These are phyloP conservation scores for Solanum corneliomulleri DNA, from an alignment of 257 asterid genomes.

Conservation along the genomic window DNA sequence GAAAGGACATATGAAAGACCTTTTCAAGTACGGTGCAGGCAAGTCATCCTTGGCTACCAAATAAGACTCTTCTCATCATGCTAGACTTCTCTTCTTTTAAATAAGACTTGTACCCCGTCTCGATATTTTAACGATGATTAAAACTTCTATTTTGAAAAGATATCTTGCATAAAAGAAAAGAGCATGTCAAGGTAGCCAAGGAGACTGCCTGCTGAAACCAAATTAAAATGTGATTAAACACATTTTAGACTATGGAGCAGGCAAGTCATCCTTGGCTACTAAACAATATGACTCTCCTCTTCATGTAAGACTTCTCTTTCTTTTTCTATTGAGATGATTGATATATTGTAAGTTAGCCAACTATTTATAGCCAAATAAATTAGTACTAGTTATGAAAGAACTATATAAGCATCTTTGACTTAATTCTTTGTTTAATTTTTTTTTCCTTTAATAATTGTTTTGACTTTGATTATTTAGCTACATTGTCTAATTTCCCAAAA, in stretches of 20 bases:
- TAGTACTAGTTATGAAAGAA: not conserved
- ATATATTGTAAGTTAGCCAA: not conserved
- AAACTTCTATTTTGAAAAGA: not conserved
- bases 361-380: not conserved
- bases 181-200: not conserved
- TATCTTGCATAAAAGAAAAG: not conserved
- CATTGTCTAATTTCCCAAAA: not conserved
- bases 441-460: not conserved
- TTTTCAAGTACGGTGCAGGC: not conserved
- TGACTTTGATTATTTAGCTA: not conserved
- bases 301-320: not conserved
- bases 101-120: not conserved
- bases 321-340: not conserved
- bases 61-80: not conserved
- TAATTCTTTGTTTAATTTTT: not conserved
- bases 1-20: not conserved
- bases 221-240: not conserved
- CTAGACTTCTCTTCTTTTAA: not conserved
- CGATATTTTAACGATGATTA: too few species aligned
- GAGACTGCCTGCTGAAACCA: not conserved
- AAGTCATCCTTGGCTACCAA: conserved; percentile 1
- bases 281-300: not conserved
- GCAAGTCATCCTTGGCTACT: conserved; percentile 1
- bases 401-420: not conserved
- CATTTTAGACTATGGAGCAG: not conserved